Conservation (phyloP, 176 grass and related monocot species). For the Phoenix dactylifera region DNA sequence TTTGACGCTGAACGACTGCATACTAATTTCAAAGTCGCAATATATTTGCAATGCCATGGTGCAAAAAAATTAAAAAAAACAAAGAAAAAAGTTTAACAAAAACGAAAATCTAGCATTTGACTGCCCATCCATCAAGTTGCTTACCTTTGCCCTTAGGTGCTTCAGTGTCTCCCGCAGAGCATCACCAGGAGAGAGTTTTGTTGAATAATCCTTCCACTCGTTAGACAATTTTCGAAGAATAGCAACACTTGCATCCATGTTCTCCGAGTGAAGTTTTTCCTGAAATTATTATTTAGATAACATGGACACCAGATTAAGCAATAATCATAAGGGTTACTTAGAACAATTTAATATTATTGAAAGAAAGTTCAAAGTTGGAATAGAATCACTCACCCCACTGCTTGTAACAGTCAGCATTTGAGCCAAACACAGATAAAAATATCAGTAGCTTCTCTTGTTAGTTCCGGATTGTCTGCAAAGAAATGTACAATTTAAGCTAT, state of each 20-base stretch:
- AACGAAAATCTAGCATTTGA: neutral
- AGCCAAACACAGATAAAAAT: conserved; percentile 78
- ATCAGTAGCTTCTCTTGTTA: conserved; percentile 57
- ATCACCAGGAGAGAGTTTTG: conserved; percentile 46
- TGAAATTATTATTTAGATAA: neutral
- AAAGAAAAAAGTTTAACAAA: conserved; percentile 4
- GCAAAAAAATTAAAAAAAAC: neutral
- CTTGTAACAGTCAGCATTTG: conserved; percentile 79
- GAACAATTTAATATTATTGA: too few species aligned
- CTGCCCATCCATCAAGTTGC: neutral
- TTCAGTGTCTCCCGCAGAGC: conserved; percentile 61
- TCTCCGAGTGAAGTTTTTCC: conserved; percentile 25
- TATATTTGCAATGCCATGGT: neutral
- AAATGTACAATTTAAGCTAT: too few species aligned
- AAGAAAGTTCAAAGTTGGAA: too few species aligned
- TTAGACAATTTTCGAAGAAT: conserved; percentile 46
- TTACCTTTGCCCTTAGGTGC: conserved; percentile 72
- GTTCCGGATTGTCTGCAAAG: conserved; percentile 65
- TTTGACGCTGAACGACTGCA: too few species aligned
- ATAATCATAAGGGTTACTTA: too few species aligned
- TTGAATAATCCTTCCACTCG: conserved; percentile 66
- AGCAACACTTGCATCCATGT: conserved; percentile 55
- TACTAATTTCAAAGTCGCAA: too few species aligned
- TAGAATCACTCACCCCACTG: conserved; percentile 62
- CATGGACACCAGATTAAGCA: too few species aligned